Base-by-base conservation (phyloP, 78 protist genomes). In the Andalucia godoyi region DNA sequence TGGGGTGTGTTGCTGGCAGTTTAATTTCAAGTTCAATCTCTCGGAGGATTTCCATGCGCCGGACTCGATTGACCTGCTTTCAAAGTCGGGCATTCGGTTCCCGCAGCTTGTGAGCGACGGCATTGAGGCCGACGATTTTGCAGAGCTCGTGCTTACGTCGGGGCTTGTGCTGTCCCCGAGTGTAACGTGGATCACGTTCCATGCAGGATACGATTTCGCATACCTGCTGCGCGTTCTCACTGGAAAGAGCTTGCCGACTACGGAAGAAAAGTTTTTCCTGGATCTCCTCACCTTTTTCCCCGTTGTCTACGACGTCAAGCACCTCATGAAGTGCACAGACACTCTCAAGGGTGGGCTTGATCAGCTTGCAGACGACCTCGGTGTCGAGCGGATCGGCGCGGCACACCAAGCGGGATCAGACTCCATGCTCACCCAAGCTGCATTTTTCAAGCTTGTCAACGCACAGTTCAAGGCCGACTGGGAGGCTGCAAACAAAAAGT, bases 401-500 rank as follows among this genome's bases (percentile, higher is more conserved):
- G 90, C 86, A n/a, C 98, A 90, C 59, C 98, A 94, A 61, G 98
- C 98, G 13, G 98, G 98, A 13, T 64, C 79, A 55, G 97, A 93
- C 76, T 66, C 80, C 30, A 51, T 94, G 62, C 77, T 94, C 53
- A 94, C 98, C 2, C 54, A 83, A 10, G 74, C 73, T 33, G 70
- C 94, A n/a, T 94, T 87, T 72, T 94, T 89, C 72, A 89, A 82
- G 57, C 72, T 94, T 84, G 65, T 81, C 39, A 38, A 60, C 37
- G 74, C 73, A 51, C 88, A 64, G 59, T 90, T 94, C 66, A 93
- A 89, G 40, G 59, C 81, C 67, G 52, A 54, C 39, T 2, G n/a
- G n/a, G n/a, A n/a, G n/a, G n/a, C n/a, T n/a, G n/a, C n/a, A n/a
- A n/a, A n/a, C n/a, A n/a, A n/a, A n/a, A n/a, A n/a, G n/a, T n/a